Percentiles rank a stretch among this genome's conserved stretches.
Evolutionary conservation across 331 rosid genomes (phyloP).

Genomic region (Dryas integrifolia): DNA sequence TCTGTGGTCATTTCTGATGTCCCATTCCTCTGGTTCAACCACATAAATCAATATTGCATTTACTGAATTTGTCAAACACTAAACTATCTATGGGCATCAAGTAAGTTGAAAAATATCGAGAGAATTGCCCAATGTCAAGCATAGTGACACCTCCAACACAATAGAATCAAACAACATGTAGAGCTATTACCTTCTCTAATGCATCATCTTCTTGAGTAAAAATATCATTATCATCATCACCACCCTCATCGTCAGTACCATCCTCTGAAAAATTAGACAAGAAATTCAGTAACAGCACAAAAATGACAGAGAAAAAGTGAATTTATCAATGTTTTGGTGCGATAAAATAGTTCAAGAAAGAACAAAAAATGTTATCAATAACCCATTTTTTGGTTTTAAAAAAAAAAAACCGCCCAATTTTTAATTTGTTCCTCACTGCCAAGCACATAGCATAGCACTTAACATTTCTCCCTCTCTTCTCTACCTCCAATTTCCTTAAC

Average conservation of each 20-base stretch:
- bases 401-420: too few species aligned
- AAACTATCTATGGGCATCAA: neutral
- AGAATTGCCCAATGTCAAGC: neutral
- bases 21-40: constrained; percentile 40
- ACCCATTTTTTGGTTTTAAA: too few species aligned
- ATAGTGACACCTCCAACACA: neutral
- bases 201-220: constrained; percentile 20
- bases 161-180: neutral
- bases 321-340: neutral
- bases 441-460: too few species aligned
- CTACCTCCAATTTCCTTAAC: neutral
- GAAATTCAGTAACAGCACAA: neutral
- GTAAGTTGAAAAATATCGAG: neutral
- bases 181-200: constrained; percentile 34
- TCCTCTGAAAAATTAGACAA: constrained; percentile 33
- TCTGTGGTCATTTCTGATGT: constrained; percentile 34
- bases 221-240: constrained; percentile 17
- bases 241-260: constrained; percentile 31
- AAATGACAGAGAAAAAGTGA: neutral
- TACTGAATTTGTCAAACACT: neutral
- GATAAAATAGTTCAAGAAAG: neutral
- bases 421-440: too few species aligned
- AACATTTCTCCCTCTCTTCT: too few species aligned
- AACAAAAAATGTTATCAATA: too few species aligned
- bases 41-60: constrained; percentile 27